Percentiles rank a stretch among this genome's conserved stretches.
These are phyloP conservation scores for Micromonas commoda DNA, from an alignment of 139 green algal genomes.

Conservation along the genomic window DNA sequence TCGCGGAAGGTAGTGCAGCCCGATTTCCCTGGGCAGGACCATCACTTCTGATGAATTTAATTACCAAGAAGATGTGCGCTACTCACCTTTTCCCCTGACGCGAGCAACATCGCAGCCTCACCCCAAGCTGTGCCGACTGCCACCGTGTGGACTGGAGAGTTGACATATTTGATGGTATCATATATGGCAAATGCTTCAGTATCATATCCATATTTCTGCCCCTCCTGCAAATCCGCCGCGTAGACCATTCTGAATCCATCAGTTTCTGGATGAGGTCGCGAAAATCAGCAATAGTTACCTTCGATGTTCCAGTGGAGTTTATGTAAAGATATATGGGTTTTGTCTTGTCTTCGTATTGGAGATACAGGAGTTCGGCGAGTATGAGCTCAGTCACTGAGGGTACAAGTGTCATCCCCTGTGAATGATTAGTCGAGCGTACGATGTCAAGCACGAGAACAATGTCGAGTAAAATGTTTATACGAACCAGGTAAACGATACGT, in stretches of 20 bases:
- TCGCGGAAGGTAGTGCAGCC: constrained; percentile 80
- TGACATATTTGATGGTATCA: constrained; percentile 91
- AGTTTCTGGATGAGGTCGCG: too few relatives aligned
- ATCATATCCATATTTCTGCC: constrained; percentile 92
- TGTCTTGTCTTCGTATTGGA: constrained; percentile 67
- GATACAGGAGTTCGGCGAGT: constrained; percentile 81
- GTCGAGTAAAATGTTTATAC: background rate
- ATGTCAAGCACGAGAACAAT: background rate
- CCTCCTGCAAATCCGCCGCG: too few relatives aligned
- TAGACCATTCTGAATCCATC: too few relatives aligned
- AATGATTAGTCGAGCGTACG: background rate
- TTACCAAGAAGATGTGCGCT: background rate
- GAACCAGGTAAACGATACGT: constrained; percentile 94
- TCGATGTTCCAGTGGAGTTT: constrained; percentile 86
- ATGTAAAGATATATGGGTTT: constrained; percentile 98
- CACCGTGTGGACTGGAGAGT: constrained; percentile 79
- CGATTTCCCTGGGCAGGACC: constrained; percentile 64
- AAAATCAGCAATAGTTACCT: too few relatives aligned
- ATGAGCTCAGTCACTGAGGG: constrained; percentile 82
- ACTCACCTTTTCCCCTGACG: constrained; percentile 68
- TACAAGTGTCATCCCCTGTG: constrained; percentile 80
- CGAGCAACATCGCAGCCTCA: constrained; percentile 91
- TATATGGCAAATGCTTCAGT: constrained; percentile 97
- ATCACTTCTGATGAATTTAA: background rate
- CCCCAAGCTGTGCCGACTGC: constrained; percentile 89